Conservation (phyloP, 768 basidiomycete genomes). For the Scleroderma citrinum region DNA sequence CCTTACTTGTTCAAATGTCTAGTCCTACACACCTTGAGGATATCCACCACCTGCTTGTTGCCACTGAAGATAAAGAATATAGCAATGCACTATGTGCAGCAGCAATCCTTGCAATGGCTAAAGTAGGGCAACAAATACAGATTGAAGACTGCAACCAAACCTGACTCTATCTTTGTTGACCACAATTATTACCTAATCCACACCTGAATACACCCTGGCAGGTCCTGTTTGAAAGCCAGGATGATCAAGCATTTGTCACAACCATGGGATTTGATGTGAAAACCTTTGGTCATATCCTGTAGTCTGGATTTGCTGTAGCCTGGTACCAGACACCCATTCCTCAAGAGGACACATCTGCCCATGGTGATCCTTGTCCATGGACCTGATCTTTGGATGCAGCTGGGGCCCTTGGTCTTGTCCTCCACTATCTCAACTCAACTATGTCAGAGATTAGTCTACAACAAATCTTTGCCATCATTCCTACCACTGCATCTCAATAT, state of each 20-base stretch:
- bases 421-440: constrained; percentile 36
- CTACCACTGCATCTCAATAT: constrained; percentile 32
- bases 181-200: constrained; percentile 29
- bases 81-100: neutral
- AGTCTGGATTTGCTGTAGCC: constrained; percentile 24
- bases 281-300: constrained; percentile 32
- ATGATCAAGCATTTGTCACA: constrained; percentile 38
- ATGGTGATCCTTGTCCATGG: constrained; percentile 20
- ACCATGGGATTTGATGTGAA: constrained; percentile 39
- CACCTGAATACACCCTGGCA: constrained; percentile 33
- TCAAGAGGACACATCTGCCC: constrained; percentile 17
- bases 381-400: constrained; percentile 25
- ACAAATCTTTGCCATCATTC: constrained; percentile 39
- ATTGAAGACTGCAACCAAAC: neutral
- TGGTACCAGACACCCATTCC: constrained; percentile 27
- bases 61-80: neutral
- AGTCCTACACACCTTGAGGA: neutral
- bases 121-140: neutral
- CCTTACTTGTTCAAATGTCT: neutral
- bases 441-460: constrained; percentile 35
- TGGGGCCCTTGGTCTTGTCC: constrained; percentile 36
- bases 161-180: neutral
- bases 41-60: neutral
- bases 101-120: neutral
- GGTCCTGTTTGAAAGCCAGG: constrained; percentile 21